Evolutionary conservation across 257 asterid species (phyloP).

Genomic region (Ajuga chamaepitys): DNA sequence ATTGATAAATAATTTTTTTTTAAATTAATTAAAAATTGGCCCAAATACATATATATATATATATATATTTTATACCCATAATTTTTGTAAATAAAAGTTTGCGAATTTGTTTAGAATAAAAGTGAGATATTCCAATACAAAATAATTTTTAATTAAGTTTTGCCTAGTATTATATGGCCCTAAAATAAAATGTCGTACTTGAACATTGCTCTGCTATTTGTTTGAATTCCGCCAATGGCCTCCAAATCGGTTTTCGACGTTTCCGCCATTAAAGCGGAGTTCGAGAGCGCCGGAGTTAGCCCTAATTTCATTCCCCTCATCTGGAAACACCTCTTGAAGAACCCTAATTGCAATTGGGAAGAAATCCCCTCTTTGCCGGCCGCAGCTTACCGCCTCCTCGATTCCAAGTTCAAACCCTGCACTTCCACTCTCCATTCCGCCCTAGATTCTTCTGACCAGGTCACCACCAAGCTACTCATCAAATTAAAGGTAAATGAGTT

Average conservation of each 20-base stretch:
- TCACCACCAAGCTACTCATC: constrained; percentile 93
- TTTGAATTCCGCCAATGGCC: constrained; percentile 40
- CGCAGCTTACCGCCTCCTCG: constrained; percentile 62
- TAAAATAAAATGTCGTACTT: too few species aligned
- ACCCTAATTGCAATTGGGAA: constrained; percentile 71
- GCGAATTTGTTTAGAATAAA: too few species aligned
- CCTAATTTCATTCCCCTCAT: constrained; percentile 67
- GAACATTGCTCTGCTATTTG: too few species aligned
- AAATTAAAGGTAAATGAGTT: constrained; percentile 51
- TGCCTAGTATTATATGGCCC: too few species aligned
- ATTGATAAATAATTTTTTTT: too few species aligned
- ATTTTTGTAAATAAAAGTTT: too few species aligned
- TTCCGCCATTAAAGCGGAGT: constrained; percentile 54
- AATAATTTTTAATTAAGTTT: too few species aligned
- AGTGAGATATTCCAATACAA: too few species aligned
- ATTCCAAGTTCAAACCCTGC: constrained; percentile 58
- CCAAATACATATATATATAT: too few species aligned
- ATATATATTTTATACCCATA: too few species aligned
- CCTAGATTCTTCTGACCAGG: constrained; percentile 58
- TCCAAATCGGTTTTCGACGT: constrained; percentile 72
- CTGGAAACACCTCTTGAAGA: constrained; percentile 75
- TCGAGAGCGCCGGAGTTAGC: constrained; percentile 60
- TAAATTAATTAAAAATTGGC: too few species aligned
- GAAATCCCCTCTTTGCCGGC: constrained; percentile 84
- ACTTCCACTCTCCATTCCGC: constrained; percentile 70